phyloP scores from a whole-genome alignment of 306 rosid genomes.

The Dryas drummondii region DNA sequence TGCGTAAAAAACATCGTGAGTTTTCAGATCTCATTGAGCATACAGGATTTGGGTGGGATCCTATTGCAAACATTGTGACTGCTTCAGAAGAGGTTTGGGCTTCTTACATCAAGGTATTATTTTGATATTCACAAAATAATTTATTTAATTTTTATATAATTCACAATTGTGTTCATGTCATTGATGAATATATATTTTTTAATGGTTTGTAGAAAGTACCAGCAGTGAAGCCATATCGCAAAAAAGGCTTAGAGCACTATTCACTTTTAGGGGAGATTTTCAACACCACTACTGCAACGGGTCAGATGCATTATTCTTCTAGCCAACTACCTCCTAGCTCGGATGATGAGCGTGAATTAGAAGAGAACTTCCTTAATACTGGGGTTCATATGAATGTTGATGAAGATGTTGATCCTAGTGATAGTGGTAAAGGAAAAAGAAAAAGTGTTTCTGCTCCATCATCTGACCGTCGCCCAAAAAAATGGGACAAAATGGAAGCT shows the following conservation, averaged over 20 bases:
- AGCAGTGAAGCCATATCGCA: no score
- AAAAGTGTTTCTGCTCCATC: no score
- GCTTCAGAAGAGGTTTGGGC: neutral
- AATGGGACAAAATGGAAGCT: no score
- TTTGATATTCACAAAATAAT: no score
- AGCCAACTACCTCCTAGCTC: neutral
- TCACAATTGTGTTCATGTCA: no score
- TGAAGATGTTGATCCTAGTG: no score
- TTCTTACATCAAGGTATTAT: no score
- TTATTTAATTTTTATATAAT: no score
- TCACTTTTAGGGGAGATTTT: neutral
- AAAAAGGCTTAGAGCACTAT: neutral
- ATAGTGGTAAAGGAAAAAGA: no score
- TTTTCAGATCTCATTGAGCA: neutral
- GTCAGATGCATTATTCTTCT: neutral
- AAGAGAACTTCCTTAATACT: neutral
- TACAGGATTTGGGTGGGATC: neutral
- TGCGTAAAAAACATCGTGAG: neutral
- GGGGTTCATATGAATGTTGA: neutral
- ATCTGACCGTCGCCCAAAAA: no score
- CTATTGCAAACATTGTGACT: neutral
- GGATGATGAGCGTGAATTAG: neutral
- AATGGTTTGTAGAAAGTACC: no score
- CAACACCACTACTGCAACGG: neutral
- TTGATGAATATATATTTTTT: no score